Evolutionary conservation across 2,329 filamentous ascomycete genomes (phyloP), one percentile per base, ranked within the genome.

Genomic region (Didymella glomerata): DNA sequence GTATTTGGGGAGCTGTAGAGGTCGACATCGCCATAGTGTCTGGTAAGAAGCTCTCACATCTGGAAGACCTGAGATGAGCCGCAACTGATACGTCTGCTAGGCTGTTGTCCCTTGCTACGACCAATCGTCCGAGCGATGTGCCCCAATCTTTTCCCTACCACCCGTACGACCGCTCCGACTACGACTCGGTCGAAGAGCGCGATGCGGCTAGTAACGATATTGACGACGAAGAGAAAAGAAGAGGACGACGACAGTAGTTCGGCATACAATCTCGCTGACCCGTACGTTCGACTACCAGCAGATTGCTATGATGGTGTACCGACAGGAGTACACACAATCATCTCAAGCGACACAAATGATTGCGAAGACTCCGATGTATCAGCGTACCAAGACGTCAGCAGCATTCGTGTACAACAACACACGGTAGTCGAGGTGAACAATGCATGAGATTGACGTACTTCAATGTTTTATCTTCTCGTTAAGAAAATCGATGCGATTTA

Each of bases 1-100:
- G 57, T 47, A 53, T 60, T 24, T 55, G 45, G 45, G 57, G 57
- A 9, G 45, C 51, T 10, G 55, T 58, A 27, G 55, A 58, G 38
- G 54, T 58, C 3, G 48, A 58, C 34, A 45, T 50, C 8, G 46
- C 48, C 8, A 28, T 52, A 14, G 54, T 57, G 13, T 57, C 54
- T 57, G 54, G 54, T 57, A 32, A 32, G 27, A n/a, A 6, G 2
- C 18, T 8, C 11, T 16, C 38, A 41, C 20, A 13, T 24, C 20
- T 24, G 18, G 20, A 22, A 9, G 2, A 2, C 36, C 9, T 4
- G 3, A 40, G n/a, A 20, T 2, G 9, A 40, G 10, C 11, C 20
- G n/a, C 6, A 3, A 24, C 38, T 41, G 4, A 41, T 11, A 41
- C 10, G 11, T 11, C 11, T 6, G 38, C 10, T 10, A 41, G 38